Conservation (phyloP, 1,139 yeast genomes). For the Taphrina betulina region DNA sequence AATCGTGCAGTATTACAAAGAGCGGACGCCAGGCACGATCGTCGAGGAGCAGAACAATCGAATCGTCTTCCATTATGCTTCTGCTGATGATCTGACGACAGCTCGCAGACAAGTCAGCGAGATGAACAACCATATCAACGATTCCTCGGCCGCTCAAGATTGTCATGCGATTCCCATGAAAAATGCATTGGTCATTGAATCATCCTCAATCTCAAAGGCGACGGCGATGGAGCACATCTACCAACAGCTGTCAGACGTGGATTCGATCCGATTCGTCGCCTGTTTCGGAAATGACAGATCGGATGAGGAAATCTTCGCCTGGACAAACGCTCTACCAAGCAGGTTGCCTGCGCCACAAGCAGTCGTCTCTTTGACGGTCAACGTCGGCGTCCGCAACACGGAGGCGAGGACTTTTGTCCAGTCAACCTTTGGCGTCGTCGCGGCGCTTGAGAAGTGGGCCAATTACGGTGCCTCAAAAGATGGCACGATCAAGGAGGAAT, state of each 20-base stretch:
- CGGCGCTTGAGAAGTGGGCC: slow-evolving; percentile 13
- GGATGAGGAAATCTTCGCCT: slow-evolving; percentile 68
- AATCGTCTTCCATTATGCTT: slow-evolving; percentile 69
- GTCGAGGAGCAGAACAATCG: slow-evolving; percentile 74
- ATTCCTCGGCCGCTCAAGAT: slow-evolving; percentile 60
- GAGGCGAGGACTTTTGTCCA: slow-evolving; percentile 24
- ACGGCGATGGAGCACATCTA: slow-evolving; percentile 53
- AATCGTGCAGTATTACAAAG: slow-evolving; percentile 65
- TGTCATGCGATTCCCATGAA: slow-evolving; percentile 77
- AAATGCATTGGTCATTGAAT: slow-evolving; percentile 63
- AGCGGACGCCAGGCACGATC: slow-evolving; percentile 75
- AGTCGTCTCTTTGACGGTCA: slow-evolving; percentile 9
- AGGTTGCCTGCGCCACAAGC: background rate
- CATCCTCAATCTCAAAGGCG: slow-evolving; percentile 52
- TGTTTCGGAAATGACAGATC: slow-evolving; percentile 49
- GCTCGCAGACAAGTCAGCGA: slow-evolving; percentile 75
- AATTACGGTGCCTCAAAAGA: too few relatives aligned
- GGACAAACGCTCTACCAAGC: slow-evolving; percentile 48
- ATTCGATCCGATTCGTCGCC: slow-evolving; percentile 30
- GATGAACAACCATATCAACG: slow-evolving; percentile 79
- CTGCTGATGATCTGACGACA: slow-evolving; percentile 67
- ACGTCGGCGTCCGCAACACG: slow-evolving; percentile 25
- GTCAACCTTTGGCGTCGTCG: slow-evolving; percentile 27
- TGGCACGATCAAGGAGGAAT: too few relatives aligned
- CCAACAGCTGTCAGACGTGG: background rate